phyloP scores from a whole-genome alignment of 352 stramenopile species.

The Phytophthora ramorum region DNA sequence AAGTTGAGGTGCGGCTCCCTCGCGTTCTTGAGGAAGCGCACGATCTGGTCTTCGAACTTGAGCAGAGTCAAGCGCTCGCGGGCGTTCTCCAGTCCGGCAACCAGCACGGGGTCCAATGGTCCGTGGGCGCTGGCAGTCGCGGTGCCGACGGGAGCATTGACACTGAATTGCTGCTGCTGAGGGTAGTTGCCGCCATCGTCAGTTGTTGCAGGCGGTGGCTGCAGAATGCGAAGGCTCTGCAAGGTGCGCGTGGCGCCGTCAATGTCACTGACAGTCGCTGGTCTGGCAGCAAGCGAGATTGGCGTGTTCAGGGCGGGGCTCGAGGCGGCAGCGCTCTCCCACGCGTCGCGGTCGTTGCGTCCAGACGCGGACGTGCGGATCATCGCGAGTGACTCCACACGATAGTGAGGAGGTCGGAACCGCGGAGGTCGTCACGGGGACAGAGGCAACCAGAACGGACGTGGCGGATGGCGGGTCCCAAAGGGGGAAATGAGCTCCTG shows the following conservation, averaged over 20 bases:
- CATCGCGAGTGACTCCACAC: constrained; percentile 28
- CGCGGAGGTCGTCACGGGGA: background rate
- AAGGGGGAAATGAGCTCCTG: constrained; percentile 34
- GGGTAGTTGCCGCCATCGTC: constrained; percentile 69
- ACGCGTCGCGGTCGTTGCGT: constrained; percentile 41
- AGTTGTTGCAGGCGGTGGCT: constrained; percentile 22
- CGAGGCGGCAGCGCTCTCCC: constrained; percentile 41
- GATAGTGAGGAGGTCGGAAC: constrained; percentile 3
- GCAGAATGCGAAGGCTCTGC: constrained; percentile 46
- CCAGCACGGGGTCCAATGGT: constrained; percentile 78
- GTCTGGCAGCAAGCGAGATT: constrained; percentile 19
- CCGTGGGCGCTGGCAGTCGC: constrained; percentile 68
- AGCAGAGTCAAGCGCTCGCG: constrained; percentile 83
- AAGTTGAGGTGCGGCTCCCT: constrained; percentile 79
- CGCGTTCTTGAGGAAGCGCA: constrained; percentile 74
- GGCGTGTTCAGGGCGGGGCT: background rate
- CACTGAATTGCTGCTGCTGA: constrained; percentile 21
- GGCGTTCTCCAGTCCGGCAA: constrained; percentile 81
- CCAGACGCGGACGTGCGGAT: constrained; percentile 27
- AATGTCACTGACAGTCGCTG: constrained; percentile 14
- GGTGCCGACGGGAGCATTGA: constrained; percentile 49
- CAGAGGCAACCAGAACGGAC: background rate
- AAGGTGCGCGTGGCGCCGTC: constrained; percentile 38
- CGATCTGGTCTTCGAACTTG: constrained; percentile 90
- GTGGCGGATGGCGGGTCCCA: background rate